phyloP scores from a whole-genome alignment of 2,329 filamentous ascomycete species.

The Phialophora verrucosa region DNA sequence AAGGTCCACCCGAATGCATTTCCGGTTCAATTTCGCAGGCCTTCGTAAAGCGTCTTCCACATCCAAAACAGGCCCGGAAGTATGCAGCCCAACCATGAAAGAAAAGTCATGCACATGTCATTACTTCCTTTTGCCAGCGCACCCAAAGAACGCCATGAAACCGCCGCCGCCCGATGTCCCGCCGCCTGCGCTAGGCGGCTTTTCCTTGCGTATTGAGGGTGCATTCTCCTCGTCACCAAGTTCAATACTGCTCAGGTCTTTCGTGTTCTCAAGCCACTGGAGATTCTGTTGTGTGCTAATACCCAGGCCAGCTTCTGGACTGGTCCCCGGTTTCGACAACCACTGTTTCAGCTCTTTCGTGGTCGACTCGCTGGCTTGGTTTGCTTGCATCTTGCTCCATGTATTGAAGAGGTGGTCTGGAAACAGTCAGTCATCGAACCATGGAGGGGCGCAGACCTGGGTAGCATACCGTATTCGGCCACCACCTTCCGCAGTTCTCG shows the following conservation, averaged over 20 bases:
- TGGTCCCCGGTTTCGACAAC: conserved; percentile 29
- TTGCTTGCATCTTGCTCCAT: conserved; percentile 39
- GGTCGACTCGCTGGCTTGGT: conserved; percentile 31
- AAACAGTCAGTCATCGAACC: conserved; percentile 14
- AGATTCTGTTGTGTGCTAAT: conserved; percentile 34
- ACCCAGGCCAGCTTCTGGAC: conserved; percentile 24
- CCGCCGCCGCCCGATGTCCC: conserved; percentile 10
- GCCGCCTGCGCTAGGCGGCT: background rate
- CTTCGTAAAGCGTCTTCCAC: background rate
- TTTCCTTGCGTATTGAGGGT: conserved; percentile 2
- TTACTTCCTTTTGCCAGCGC: conserved; percentile 34
- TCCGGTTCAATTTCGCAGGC: background rate
- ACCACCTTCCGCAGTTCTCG: conserved; percentile 37
- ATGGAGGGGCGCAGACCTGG: background rate
- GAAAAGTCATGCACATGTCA: background rate
- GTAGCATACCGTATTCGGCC: conserved; percentile 38
- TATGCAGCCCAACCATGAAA: background rate
- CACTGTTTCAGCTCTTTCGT: conserved; percentile 34
- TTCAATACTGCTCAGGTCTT: conserved; percentile 37
- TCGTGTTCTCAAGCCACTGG: conserved; percentile 35
- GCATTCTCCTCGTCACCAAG: conserved; percentile 28
- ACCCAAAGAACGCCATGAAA: conserved; percentile 33
- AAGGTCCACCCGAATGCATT: background rate
- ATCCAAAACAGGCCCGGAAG: background rate
- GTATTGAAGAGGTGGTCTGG: conserved; percentile 39